Base-by-base conservation (phyloP, 306 rosid genomes). In the Begonia peltatifolia region DNA sequence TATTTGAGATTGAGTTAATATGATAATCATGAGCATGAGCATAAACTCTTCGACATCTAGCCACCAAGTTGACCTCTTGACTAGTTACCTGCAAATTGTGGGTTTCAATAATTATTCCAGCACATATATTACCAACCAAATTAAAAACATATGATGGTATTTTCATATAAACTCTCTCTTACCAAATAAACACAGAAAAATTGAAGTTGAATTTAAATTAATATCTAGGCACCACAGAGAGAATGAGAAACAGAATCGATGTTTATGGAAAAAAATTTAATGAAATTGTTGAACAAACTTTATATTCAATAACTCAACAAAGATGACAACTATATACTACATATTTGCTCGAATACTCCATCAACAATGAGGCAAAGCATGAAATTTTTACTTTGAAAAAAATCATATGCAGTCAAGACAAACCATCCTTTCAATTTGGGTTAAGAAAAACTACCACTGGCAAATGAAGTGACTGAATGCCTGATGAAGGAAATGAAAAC, bases 11-110 rank as follows among this genome's bases (percentile, higher is more conserved):
- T 44, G 99, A 92, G 73, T 92, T 92, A 62, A 92, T 92, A 70
- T 92, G 99, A 68, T 92, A 92, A 68, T 92, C 99, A 77, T 92
- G 99, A 43, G 99, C 99, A 70, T 92, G 99, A 55, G 96, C 99
- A 57, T 86, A 92, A 47, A 92, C 94, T 73, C 99, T 77, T 50
- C 99, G 95, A 65, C 96, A 92, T 70, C 99, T 84, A 57, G 99
- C 99, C 50, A 74, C 44, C 56, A 73, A 69, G 71, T 81, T 92
- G 56, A 88, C 81, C 74, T 92, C 99, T 12, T 79, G 74, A 83
- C 83, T 83, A 53, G 81, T 72, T 61, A 86, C 88, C 99, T 92
- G 58, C 84, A 81, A 48, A 62, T 70, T n/a, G n/a, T n/a, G n/a
- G 44, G 16, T 41, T 18, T 23, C 38, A 23, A 59, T 17, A 59